phyloP scores from a whole-genome alignment of 371 early-diverging fungal genomes.

The Lichtheimia ornata region DNA sequence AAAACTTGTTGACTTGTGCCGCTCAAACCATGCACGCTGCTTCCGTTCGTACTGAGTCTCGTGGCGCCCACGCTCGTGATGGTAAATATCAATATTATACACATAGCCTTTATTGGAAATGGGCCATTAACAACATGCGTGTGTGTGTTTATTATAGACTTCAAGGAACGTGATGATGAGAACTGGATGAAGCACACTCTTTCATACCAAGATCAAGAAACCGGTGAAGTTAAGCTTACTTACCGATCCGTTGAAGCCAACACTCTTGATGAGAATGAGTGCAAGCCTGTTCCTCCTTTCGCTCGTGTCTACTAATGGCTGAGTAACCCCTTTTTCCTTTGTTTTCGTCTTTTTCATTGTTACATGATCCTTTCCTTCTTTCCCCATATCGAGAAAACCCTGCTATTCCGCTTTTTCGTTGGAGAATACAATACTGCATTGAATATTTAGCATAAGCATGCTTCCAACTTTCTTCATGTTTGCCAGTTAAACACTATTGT shows the following conservation, averaged over 20 bases:
- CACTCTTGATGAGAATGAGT: slow-evolving; percentile 93
- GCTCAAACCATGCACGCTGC: slow-evolving; percentile 97
- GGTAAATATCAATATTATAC: slow-evolving; percentile 17
- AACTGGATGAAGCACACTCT: slow-evolving; percentile 99
- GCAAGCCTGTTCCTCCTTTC: slow-evolving; percentile 91
- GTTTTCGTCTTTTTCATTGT: too few relatives aligned
- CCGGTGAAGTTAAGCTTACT: slow-evolving; percentile 74
- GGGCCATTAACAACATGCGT: too few relatives aligned
- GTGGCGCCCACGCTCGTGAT: slow-evolving; percentile 98
- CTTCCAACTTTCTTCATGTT: too few relatives aligned
- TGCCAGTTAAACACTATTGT: too few relatives aligned
- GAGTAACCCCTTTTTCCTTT: too few relatives aligned
- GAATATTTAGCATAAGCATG: too few relatives aligned
- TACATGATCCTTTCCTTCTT: too few relatives aligned
- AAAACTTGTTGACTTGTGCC: slow-evolving; percentile 96
- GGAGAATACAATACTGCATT: too few relatives aligned
- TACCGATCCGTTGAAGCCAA: slow-evolving; percentile 82
- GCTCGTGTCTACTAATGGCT: slow-evolving; percentile 88
- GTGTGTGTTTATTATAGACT: not conserved
- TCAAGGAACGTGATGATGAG: slow-evolving; percentile 78
- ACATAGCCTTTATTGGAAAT: not conserved
- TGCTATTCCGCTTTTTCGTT: too few relatives aligned
- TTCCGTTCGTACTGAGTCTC: slow-evolving; percentile 93
- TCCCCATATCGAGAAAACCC: too few relatives aligned
- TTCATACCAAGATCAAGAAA: slow-evolving; percentile 87